Percentiles rank a stretch among this genome's conserved stretches.
These are phyloP conservation scores for Dendrobium nobile DNA, from an alignment of 106 monocot genomes.

Conservation along the genomic window DNA sequence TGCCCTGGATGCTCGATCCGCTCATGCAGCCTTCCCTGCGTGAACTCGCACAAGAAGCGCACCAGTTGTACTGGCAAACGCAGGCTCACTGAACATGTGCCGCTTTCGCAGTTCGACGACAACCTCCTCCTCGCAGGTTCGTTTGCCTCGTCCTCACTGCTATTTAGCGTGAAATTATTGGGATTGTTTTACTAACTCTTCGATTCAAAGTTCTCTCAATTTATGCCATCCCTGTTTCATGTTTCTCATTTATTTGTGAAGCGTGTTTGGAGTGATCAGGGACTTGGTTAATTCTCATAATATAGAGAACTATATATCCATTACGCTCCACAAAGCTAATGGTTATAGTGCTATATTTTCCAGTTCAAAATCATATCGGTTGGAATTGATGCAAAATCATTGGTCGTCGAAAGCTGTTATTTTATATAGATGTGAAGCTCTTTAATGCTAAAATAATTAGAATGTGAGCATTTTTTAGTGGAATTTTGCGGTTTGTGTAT, in stretches of 20 bases:
- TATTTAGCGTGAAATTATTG: background rate
- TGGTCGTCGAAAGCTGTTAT: background rate
- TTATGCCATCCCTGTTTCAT: background rate
- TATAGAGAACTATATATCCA: background rate
- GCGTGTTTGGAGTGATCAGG: background rate
- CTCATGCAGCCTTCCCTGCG: constrained; percentile 81
- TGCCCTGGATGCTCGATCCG: constrained; percentile 63
- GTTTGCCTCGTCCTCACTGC: background rate
- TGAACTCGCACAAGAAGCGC: constrained; percentile 64
- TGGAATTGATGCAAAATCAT: background rate
- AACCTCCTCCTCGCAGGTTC: constrained; percentile 54
- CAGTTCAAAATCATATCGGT: background rate
- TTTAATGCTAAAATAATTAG: background rate
- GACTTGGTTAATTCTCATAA: background rate
- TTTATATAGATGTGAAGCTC: background rate
- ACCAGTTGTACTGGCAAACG: constrained; percentile 67
- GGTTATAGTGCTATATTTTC: background rate
- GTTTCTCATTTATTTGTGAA: background rate
- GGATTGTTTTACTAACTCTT: background rate
- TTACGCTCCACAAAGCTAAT: background rate
- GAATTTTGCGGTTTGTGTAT: background rate
- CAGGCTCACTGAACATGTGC: constrained; percentile 32
- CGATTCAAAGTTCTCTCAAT: background rate
- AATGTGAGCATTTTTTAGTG: background rate
- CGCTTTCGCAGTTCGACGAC: constrained; percentile 61